Percentiles rank a stretch among this genome's conserved stretches.
Conservation (phyloP, 108 stramenopile species). For the Pseudonitzschia multistriata region DNA sequence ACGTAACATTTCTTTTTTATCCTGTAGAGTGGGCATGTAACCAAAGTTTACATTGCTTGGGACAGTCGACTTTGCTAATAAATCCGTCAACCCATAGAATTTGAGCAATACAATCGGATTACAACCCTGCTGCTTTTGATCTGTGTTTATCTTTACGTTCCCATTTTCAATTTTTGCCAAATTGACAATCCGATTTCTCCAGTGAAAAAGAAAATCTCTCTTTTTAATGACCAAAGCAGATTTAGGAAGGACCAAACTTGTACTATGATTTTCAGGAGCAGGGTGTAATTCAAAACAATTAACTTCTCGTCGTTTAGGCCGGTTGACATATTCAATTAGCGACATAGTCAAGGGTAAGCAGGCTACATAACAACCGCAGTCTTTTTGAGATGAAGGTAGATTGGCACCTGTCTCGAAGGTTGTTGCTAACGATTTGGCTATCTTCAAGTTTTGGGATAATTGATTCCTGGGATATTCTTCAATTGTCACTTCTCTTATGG, state of each 20-base stretch:
- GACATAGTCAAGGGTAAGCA: slow-evolving; percentile 44
- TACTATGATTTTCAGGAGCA: slow-evolving; percentile 30
- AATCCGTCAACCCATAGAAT: slow-evolving; percentile 16
- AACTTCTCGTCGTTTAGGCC: slow-evolving; percentile 51
- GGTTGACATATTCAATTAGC: slow-evolving; percentile 51
- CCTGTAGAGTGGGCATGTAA: slow-evolving; percentile 22
- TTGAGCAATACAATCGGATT: slow-evolving; percentile 23
- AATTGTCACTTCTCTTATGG: slow-evolving; percentile 18
- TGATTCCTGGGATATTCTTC: slow-evolving; percentile 39
- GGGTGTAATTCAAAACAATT: slow-evolving; percentile 59
- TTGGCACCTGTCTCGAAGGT: slow-evolving; percentile 38
- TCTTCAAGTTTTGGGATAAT: slow-evolving; percentile 14
- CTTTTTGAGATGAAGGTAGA: background rate
- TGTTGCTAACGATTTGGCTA: slow-evolving; percentile 26
- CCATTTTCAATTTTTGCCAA: slow-evolving; percentile 4
- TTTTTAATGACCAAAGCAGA: slow-evolving; percentile 44
- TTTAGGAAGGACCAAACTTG: slow-evolving; percentile 38
- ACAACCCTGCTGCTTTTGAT: background rate
- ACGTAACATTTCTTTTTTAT: slow-evolving; percentile 16
- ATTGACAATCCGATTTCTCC: slow-evolving; percentile 53
- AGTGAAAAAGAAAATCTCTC: slow-evolving; percentile 59
- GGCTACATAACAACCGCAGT: slow-evolving; percentile 55
- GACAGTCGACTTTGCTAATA: slow-evolving; percentile 1
- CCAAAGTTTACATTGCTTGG: slow-evolving; percentile 40
- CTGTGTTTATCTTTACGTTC: slow-evolving; percentile 3